A percentile compares a stretch with the other conserved stretches of the same genome.
These are phyloP conservation scores for Chaetomidium leptoderma DNA, from an alignment of 495 filamentous ascomycete genomes.

Conservation along the genomic window DNA sequence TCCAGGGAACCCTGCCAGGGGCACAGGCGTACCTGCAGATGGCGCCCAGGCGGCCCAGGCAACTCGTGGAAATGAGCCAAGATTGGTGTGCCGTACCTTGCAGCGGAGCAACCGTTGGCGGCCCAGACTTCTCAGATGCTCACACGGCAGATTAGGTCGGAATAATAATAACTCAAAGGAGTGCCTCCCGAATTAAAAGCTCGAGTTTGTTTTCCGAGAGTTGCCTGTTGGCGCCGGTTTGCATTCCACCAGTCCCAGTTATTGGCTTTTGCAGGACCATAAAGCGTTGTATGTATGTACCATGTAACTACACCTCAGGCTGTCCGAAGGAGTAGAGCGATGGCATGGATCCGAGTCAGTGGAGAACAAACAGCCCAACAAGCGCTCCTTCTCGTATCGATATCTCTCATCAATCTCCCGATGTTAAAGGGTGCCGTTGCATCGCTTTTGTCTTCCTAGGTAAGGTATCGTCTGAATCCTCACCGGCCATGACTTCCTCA, in stretches of 20 bases:
- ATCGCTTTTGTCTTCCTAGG: neutral
- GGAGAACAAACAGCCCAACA: neutral
- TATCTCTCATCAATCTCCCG: neutral
- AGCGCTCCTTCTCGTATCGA: neutral
- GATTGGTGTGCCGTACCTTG: constrained; percentile 12
- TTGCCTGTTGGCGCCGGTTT: too few relatives aligned
- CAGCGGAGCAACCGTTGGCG: neutral
- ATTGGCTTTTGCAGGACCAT: too few relatives aligned
- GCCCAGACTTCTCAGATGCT: neutral
- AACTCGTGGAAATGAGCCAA: constrained; percentile 19
- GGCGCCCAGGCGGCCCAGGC: constrained; percentile 13
- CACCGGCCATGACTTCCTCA: too few relatives aligned
- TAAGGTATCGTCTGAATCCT: too few relatives aligned
- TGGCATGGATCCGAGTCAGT: neutral
- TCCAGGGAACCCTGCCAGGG: neutral
- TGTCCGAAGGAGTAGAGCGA: too few relatives aligned
- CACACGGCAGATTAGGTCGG: neutral
- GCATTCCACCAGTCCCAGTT: too few relatives aligned
- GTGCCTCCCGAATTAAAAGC: too few relatives aligned
- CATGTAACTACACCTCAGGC: too few relatives aligned
- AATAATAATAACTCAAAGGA: neutral
- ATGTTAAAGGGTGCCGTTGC: neutral
- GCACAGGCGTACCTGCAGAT: constrained; percentile 13
- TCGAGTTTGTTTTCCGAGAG: too few relatives aligned
- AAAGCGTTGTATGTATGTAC: too few relatives aligned